Evolutionary conservation across 208 protist genomes (phyloP).

Genomic region (Trypanosoma rangeli): DNA sequence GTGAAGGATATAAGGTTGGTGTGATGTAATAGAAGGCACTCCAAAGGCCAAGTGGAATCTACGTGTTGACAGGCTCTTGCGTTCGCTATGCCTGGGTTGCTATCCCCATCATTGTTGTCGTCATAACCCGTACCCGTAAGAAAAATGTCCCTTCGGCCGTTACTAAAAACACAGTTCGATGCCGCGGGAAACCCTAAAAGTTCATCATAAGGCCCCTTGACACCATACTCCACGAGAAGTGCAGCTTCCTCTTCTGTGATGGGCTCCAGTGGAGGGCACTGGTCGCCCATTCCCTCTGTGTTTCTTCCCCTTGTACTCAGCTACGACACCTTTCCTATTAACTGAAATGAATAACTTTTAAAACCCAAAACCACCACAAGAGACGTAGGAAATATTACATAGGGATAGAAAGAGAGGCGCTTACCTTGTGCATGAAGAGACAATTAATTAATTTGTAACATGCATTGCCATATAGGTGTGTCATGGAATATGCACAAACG

Average conservation of each 20-base stretch:
- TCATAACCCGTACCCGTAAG: slow-evolving; percentile 48
- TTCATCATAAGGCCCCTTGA: slow-evolving; percentile 46
- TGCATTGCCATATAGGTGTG: not conserved
- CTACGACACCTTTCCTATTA: not conserved
- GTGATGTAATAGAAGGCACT: slow-evolving; percentile 41
- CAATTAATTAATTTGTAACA: not conserved
- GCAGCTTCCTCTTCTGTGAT: slow-evolving; percentile 58
- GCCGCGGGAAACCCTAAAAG: slow-evolving; percentile 48
- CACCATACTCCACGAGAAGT: slow-evolving; percentile 78
- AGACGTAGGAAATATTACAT: slow-evolving; percentile 6
- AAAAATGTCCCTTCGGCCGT: slow-evolving; percentile 66
- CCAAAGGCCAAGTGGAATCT: slow-evolving; percentile 33
- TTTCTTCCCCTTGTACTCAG: not conserved
- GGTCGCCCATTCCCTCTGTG: slow-evolving; percentile 16
- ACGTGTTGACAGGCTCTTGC: slow-evolving; percentile 5
- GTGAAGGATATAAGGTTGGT: slow-evolving; percentile 34
- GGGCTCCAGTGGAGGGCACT: slow-evolving; percentile 5
- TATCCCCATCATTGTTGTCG: slow-evolving; percentile 19
- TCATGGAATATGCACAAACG: not conserved
- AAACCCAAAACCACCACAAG: slow-evolving; percentile 10
- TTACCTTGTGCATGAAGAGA: not conserved
- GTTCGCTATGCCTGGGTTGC: not conserved
- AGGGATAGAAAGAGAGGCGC: not conserved
- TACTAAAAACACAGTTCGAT: slow-evolving; percentile 59
- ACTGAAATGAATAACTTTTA: not conserved